Evolutionary conservation across 768 basidiomycete genomes (phyloP), one percentile per base, ranked within the genome.

Genomic region (Vishniacozyma victoriae): DNA sequence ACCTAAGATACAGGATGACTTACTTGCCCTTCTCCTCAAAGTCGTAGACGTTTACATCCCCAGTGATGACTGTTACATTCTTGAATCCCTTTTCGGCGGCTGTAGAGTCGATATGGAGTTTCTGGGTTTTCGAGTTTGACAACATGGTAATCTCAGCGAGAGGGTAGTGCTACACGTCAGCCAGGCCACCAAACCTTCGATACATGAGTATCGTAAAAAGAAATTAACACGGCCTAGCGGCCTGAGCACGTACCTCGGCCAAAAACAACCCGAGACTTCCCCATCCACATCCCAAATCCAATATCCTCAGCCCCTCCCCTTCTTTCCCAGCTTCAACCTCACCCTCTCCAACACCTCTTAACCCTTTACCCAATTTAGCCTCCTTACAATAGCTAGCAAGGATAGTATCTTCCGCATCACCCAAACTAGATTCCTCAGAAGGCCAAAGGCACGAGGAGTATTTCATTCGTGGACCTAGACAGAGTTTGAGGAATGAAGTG

Each of bases 221-320:
- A n/a, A n/a, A n/a, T n/a, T n/a, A n/a, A n/a, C n/a, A n/a, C n/a
- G n/a, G n/a, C n/a, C n/a, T n/a, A n/a, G n/a, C n/a, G 18, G 12
- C 15, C 9, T 3, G 19, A 9, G 18, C 5, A 62, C 73, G 41
- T 29, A 82, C 81, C 74, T 80, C 72, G 1, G 83, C 82, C 4
- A 85, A 74, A 60, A 79, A 84, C 13, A 84, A 62, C 0, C 82
- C 79, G 37, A 86, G 69, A 62, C 81, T 82, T n/a, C 84, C 83
- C 83, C 82, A 85, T 2, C 83, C 83, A 66, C 84, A 85, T 3
- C 83, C 84, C 5, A 85, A 72, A 64, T 85, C 85, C 33, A 85
- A 65, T 22, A 85, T 75, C 53, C 80, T 79, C 41, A 78, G 74
- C 0, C 82, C 83, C 53, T 84, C 81, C 44, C 67, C 70, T 22